Percentiles rank a stretch among this genome's conserved stretches.
Evolutionary conservation across 352 stramenopile species (phyloP).

Genomic region (Phytophthora sansomeana): DNA sequence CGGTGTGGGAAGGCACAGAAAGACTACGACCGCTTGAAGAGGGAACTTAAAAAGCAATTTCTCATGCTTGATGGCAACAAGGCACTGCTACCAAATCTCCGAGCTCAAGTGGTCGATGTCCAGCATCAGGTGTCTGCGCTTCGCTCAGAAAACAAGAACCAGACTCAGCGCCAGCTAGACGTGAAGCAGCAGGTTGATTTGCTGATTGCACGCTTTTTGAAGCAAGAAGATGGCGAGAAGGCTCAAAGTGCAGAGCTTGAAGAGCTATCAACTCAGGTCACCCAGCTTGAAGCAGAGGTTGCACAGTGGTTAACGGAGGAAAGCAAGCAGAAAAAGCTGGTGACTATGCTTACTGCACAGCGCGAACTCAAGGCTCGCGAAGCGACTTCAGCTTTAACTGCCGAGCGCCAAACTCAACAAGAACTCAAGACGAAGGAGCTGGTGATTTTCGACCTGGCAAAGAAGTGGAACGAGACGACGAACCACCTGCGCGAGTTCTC

Average conservation of each 20-base stretch:
- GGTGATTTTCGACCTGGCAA: constrained; percentile 93
- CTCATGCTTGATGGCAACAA: constrained; percentile 74
- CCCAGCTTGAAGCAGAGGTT: constrained; percentile 83
- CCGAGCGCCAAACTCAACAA: constrained; percentile 88
- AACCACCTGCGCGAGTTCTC: constrained; percentile 95
- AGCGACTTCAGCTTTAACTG: constrained; percentile 69
- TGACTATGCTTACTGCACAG: constrained; percentile 90
- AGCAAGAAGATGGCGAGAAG: constrained; percentile 88
- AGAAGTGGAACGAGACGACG: constrained; percentile 94
- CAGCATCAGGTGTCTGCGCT: constrained; percentile 71
- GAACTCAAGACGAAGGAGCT: constrained; percentile 95
- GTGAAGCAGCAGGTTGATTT: constrained; percentile 94
- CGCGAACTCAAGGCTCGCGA: constrained; percentile 92
- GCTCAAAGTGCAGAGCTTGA: constrained; percentile 73
- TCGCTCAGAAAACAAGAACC: constrained; percentile 73
- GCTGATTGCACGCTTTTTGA: constrained; percentile 89
- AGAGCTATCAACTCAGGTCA: constrained; percentile 64
- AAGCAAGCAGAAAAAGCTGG: constrained; percentile 89
- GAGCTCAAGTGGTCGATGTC: constrained; percentile 82
- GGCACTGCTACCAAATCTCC: constrained; percentile 82
- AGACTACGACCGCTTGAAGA: constrained; percentile 87
- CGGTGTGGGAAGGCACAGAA: constrained; percentile 70
- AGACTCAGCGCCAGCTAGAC: constrained; percentile 69
- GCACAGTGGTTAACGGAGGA: constrained; percentile 90
- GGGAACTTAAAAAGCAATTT: constrained; percentile 91